Base-by-base conservation (phyloP, 2,329 filamentous ascomycete genomes). In the Colletotrichum higginsianum region DNA sequence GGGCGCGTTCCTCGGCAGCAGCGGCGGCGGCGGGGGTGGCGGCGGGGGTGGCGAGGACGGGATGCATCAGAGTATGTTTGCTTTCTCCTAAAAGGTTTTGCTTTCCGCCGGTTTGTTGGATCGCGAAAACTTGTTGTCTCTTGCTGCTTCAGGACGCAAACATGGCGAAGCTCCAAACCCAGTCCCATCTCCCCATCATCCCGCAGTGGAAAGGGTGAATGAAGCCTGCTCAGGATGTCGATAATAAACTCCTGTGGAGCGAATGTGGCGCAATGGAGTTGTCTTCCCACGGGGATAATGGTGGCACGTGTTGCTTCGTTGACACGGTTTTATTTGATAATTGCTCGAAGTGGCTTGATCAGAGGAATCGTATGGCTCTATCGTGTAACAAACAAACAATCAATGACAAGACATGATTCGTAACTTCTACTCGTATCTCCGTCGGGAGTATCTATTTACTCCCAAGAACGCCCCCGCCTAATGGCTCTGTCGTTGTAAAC, bases 1-100 rank as follows among this genome's bases (percentile, higher is more conserved):
- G 78, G 72, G 74, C 23, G 70, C 75, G 2, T 77, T 78, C 30
- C 73, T 79, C 4, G 53, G 64, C 7, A 56, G 57, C 15, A 57
- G 63, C 4, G 50, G 55, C 1, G 56, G 16, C 16, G 44, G 21
- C 23, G 63, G 2, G 3, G 8, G 44, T 11, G 30, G 30, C 7
- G 30, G 30, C 9, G 30, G 30, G 4, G 58, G 38, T n/a, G 18
- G 23, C 7, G 50, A 8, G 4, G 58, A 23, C 11, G 47, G 30
- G 0, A 42, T 15, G 38, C 66, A 42, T 18, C 52, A 49, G 18
- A 18, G 21, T 23, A 64, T 23, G 65, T 61, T 60, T 35, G 30
- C 42, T 18, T 46, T 63, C 11, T 50, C 35, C n/a, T 58, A n/a
- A 58, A 13, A 16, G 5, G 40, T 4, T 46, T 40, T 6, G 5